Conservation (phyloP, 2,329 filamentous ascomycete genomes). For the Tricladium varicosporioides region DNA sequence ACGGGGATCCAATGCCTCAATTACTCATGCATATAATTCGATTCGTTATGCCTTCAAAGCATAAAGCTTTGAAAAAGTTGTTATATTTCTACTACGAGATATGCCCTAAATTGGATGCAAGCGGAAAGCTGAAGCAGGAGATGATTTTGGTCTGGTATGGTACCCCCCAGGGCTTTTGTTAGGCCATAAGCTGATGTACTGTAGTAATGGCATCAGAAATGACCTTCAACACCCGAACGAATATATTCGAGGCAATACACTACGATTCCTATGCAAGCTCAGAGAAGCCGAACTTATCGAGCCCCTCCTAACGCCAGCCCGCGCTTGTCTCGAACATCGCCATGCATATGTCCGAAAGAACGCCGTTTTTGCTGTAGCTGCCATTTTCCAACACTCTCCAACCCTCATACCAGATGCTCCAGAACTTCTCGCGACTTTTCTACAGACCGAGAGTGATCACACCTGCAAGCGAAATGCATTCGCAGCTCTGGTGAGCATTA, state of each 20-base stretch:
- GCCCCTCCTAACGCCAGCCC: conserved; percentile 87
- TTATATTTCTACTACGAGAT: conserved; percentile 99
- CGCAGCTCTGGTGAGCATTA: conserved; percentile 84
- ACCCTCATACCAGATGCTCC: conserved; percentile 92
- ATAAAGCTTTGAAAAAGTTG: conserved; percentile 94
- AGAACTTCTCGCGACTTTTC: conserved; percentile 85
- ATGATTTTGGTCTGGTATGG: conserved; percentile 96
- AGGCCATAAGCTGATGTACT: conserved; percentile 10
- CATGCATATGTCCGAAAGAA: conserved; percentile 99
- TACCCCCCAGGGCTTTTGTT: not conserved
- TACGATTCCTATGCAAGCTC: conserved; percentile 95
- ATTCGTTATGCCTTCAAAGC: conserved; percentile 98
- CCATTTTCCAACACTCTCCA: conserved; percentile 88
- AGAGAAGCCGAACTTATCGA: conserved; percentile 95
- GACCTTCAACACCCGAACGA: conserved; percentile 97
- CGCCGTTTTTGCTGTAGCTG: conserved; percentile 90
- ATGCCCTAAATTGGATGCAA: conserved; percentile 89
- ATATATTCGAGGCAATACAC: conserved; percentile 96
- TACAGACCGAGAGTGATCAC: conserved; percentile 85
- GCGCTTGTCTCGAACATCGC: conserved; percentile 89
- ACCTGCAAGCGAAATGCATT: conserved; percentile 99
- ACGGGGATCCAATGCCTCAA: conserved; percentile 92
- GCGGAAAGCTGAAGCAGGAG: conserved; percentile 96
- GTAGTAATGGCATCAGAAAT: conserved; percentile 94
- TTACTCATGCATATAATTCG: conserved; percentile 99